These are phyloP conservation scores for Jatropha podagrica DNA, from an alignment of 441 rosid genomes.

Conservation along the genomic window DNA sequence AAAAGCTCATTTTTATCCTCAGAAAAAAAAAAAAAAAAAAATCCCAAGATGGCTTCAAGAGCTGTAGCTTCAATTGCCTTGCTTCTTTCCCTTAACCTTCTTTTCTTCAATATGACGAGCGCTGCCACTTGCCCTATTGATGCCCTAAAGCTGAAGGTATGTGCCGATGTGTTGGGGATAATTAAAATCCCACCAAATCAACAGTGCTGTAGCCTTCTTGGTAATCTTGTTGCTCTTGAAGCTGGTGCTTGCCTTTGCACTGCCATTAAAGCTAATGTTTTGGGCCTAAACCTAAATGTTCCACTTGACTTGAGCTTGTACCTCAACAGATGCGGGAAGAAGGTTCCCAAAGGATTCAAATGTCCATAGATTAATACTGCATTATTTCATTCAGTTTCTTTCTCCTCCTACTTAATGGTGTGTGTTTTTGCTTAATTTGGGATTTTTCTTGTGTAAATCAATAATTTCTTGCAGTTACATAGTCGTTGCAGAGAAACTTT, in stretches of 20 bases:
- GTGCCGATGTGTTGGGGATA: not conserved
- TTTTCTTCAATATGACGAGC: not conserved
- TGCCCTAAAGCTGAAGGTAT: slow-evolving; percentile 28
- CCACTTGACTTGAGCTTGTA: not conserved
- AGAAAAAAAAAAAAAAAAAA: not conserved
- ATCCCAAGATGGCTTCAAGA: too few species aligned
- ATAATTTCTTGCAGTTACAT: too few species aligned
- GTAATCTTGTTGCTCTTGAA: not conserved
- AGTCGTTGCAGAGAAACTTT: too few species aligned
- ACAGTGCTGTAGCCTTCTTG: not conserved
- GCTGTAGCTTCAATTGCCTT: not conserved
- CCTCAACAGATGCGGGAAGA: not conserved
- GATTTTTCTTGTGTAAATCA: too few species aligned
- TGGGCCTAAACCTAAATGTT: not conserved
- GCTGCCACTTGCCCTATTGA: slow-evolving; percentile 42
- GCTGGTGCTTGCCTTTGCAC: slow-evolving; percentile 60
- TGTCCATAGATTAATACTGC: not conserved
- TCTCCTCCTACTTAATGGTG: too few species aligned
- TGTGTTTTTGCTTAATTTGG: too few species aligned
- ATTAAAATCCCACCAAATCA: not conserved
- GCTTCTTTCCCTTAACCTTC: not conserved
- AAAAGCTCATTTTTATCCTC: not conserved
- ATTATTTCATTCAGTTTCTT: too few species aligned
- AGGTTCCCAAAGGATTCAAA: not conserved
- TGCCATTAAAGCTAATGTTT: not conserved